These are phyloP conservation scores for Vigna trinervia DNA, from an alignment of 306 rosid genomes.

Conservation along the genomic window DNA sequence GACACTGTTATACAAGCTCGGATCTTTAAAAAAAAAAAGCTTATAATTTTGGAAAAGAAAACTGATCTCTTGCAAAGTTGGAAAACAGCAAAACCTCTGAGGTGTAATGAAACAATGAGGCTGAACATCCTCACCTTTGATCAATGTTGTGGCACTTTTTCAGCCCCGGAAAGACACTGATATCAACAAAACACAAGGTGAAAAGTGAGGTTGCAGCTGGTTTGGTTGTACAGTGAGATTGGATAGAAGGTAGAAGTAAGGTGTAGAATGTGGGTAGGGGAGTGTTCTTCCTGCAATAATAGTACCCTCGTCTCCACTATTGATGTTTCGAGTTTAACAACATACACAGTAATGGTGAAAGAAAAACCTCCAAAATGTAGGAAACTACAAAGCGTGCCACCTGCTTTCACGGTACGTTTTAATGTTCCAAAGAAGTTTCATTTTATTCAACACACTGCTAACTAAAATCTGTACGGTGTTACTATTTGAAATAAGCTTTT, in stretches of 20 bases:
- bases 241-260: conserved; percentile 25
- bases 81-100: conserved; percentile 16
- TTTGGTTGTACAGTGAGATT: conserved; percentile 34
- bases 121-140: conserved; percentile 26
- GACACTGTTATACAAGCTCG: conserved; percentile 17
- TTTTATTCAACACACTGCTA: background rate
- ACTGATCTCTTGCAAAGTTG: conserved; percentile 12
- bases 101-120: conserved; percentile 34
- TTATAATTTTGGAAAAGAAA: conserved; percentile 1
- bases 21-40: background rate
- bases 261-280: conserved; percentile 22
- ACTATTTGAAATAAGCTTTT: too few relatives aligned
- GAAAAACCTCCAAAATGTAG: conserved; percentile 16
- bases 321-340: conserved; percentile 22
- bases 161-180: conserved; percentile 36
- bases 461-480: too few relatives aligned
- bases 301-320: conserved; percentile 15
- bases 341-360: background rate
- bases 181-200: conserved; percentile 24
- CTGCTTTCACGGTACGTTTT: conserved; percentile 1
- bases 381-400: conserved; percentile 18
- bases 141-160: conserved; percentile 38
- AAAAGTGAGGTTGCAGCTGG: conserved; percentile 22
- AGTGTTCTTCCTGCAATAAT: conserved; percentile 35
- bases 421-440: background rate